Conservation (phyloP, 1,284 basidiomycete genomes). For the Ganoderma lingzhi region DNA sequence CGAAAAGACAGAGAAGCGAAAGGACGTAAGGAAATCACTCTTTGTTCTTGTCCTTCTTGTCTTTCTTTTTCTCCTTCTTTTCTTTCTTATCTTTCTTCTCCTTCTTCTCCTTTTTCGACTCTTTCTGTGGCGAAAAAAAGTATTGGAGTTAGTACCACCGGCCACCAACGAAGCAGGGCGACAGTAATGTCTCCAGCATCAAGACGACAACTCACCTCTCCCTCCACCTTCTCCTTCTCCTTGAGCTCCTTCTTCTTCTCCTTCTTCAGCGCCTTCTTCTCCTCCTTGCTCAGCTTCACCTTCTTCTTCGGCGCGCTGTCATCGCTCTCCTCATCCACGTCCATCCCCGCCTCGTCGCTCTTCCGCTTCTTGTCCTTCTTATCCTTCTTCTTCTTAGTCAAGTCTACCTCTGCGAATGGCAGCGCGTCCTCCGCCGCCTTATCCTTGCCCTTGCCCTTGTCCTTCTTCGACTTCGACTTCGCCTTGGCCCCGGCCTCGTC, state of each 20-base stretch:
- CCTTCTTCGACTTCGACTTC: slow-evolving; percentile 59
- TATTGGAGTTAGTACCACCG: neutral
- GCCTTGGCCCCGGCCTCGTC: slow-evolving; percentile 59
- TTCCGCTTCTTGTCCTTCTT: slow-evolving; percentile 80
- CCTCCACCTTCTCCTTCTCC: slow-evolving; percentile 53
- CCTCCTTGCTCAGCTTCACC: slow-evolving; percentile 78
- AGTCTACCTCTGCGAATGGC: slow-evolving; percentile 57
- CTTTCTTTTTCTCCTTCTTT: slow-evolving; percentile 45
- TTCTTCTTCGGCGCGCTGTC: slow-evolving; percentile 71
- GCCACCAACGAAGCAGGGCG: neutral
- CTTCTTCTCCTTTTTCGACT: slow-evolving; percentile 41
- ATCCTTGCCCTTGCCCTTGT: slow-evolving; percentile 65
- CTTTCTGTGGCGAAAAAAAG: slow-evolving; percentile 33
- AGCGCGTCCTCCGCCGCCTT: slow-evolving; percentile 72
- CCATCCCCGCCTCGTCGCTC: slow-evolving; percentile 69
- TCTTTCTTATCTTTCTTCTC: slow-evolving; percentile 40
- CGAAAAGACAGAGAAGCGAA: slow-evolving; percentile 16
- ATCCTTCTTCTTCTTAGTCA: slow-evolving; percentile 67
- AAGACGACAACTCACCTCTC: slow-evolving; percentile 27
- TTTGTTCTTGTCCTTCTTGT: slow-evolving; percentile 56
- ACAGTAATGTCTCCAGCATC: neutral
- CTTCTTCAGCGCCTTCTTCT: slow-evolving; percentile 59
- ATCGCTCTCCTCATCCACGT: slow-evolving; percentile 49
- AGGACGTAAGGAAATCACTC: slow-evolving; percentile 39
- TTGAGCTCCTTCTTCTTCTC: slow-evolving; percentile 70